Evolutionary conservation across 2,329 filamentous ascomycete genomes (phyloP), one percentile per base, ranked within the genome.

Genomic region (Colletotrichum limetticola): DNA sequence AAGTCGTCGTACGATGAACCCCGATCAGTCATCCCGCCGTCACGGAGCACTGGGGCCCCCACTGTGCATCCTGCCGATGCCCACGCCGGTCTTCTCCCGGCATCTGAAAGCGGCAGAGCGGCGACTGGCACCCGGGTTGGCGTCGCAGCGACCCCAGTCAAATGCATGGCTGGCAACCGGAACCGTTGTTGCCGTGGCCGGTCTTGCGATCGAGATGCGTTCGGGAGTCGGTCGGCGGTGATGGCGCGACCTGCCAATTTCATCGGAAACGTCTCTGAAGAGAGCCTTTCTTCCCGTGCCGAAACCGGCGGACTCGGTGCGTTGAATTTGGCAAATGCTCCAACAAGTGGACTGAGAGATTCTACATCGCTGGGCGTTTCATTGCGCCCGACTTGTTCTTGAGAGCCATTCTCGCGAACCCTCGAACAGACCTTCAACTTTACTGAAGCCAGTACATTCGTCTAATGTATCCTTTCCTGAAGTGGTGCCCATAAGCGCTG

Each of bases 21-120:
- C 65, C 69, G 58, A 72, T 72, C 69, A 72, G 69, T 64, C 69
- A 72, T 42, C 22, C 53, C 70, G 68, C 59, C 70, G 59, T 55
- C 69, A 69, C 69, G 66, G 69, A 69, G 69, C 42, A 69, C 66
- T 68, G 66, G 66, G 37, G 28, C 26, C 2, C 11, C 70, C 70
- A 64, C 66, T 35, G 14, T 64, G 53, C n/a, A 52, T 64, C 42
- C 24, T 46, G 30, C 60, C 59, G 66, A 46, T 30, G n/a, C 30
- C 26, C 35, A 59, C 42, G 42, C 70, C 70, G 66, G 59, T 55
- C 37, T 24, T 59, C 52, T 32, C 59, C 66, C 66, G 66, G 70
- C 59, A 69, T 64, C 59, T 64, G 26, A 60, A 46, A 26, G 19
- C 59, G 59, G 53, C 53, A 64, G 19, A 32, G 46, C 46, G 57